Evolutionary conservation across 1,139 yeast genomes (phyloP).

Genomic region (Yamadazyma songkhlaensis): DNA sequence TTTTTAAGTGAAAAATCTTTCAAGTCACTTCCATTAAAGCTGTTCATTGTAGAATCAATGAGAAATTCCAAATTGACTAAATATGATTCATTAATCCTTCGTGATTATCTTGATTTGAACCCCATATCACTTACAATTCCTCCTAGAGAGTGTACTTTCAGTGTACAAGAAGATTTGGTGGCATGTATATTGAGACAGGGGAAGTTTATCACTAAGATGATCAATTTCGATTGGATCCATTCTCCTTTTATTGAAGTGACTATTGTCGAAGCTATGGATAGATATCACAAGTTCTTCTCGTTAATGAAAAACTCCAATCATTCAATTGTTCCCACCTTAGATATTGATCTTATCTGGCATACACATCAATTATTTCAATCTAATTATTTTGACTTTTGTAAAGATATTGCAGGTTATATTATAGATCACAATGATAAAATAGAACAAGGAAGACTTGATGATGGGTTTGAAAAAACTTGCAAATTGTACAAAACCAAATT

Average conservation of each 20-base stretch:
- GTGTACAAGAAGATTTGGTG: constrained; percentile 20
- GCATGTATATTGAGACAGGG: constrained; percentile 34
- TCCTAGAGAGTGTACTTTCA: constrained; percentile 18
- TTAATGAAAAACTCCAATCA: constrained; percentile 10
- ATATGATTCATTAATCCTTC: constrained; percentile 9
- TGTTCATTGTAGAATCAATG: neutral
- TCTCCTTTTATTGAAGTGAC: constrained; percentile 20
- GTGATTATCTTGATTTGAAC: constrained; percentile 10
- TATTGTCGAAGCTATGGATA: constrained; percentile 18
- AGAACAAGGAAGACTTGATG: constrained; percentile 13
- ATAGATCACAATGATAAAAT: constrained; percentile 20
- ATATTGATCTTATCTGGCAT: constrained; percentile 41
- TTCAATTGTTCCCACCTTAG: constrained; percentile 36
- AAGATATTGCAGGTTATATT: constrained; percentile 7
- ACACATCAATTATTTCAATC: constrained; percentile 32
- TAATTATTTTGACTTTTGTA: constrained; percentile 22
- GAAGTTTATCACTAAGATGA: constrained; percentile 30
- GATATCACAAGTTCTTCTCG: constrained; percentile 26
- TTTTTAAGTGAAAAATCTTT: neutral
- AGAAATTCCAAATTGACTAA: neutral
- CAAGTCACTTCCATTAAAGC: neutral
- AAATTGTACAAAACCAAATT: constrained; percentile 10
- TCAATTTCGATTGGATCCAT: constrained; percentile 26
- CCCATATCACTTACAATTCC: constrained; percentile 16
- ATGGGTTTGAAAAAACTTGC: constrained; percentile 14